phyloP scores from a whole-genome alignment of 2,329 filamentous ascomycete species.

The Apiospora malaysiana region DNA sequence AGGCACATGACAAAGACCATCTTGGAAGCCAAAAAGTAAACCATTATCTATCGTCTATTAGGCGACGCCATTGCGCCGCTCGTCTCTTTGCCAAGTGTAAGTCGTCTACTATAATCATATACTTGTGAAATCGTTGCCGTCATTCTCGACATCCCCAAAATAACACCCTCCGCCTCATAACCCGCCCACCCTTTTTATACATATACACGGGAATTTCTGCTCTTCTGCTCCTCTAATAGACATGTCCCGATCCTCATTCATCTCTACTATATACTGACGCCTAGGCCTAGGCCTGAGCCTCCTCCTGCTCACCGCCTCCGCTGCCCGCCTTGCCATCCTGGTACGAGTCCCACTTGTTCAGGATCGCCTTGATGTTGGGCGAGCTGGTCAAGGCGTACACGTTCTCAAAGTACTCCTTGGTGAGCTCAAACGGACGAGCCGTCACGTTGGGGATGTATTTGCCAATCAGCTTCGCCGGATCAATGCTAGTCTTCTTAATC shows the following conservation, averaged over 20 bases:
- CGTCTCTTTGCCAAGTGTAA: background rate
- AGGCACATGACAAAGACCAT: background rate
- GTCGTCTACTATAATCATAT: background rate
- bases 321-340: slow-evolving; percentile 52
- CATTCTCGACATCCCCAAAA: background rate
- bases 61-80: background rate
- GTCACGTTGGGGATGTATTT: slow-evolving; percentile 99
- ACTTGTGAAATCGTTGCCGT: background rate
- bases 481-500: slow-evolving; percentile 99
- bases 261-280: slow-evolving; percentile 34
- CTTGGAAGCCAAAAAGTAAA: background rate
- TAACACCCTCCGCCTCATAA: background rate
- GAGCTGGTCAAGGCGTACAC: slow-evolving; percentile 93
- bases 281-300: slow-evolving; percentile 42
- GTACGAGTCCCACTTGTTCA: slow-evolving; percentile 88
- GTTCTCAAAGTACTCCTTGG: slow-evolving; percentile 99
- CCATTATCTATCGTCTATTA: background rate
- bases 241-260: slow-evolving; percentile 28
- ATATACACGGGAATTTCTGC: background rate
- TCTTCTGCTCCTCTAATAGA: background rate
- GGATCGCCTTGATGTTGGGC: slow-evolving; percentile 75
- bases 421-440: slow-evolving; percentile 91
- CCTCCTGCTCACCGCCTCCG: slow-evolving; percentile 39
- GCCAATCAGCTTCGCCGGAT: slow-evolving; percentile 93
- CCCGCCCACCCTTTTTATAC: background rate